Base-by-base conservation (phyloP, 768 basidiomycete genomes). In the Coprinopsis cinerea region DNA sequence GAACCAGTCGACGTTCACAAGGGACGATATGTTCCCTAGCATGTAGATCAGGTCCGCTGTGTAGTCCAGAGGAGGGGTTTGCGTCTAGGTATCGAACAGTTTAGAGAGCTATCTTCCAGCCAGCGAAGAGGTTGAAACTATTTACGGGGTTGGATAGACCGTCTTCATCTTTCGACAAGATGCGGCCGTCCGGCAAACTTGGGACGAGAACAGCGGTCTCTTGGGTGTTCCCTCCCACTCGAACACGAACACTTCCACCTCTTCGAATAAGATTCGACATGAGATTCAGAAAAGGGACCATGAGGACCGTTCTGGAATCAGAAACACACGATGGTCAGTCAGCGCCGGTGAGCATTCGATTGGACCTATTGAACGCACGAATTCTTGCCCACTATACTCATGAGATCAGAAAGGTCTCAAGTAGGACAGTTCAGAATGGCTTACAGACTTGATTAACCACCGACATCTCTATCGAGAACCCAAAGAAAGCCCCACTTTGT, bases 181-280 rank as follows among this genome's bases (percentile, higher is more conserved):
- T 59, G n/a, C 54, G 63, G 20, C 67, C 69, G 54, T 78, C 69
- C 0, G 74, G 61, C 4, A 81, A 71, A 28, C 68, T 69, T 37
- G 70, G 70, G 4, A 79, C 78, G 57, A 80, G 61, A 3, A 67
- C 63, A 5, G 80, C 82, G 4, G 70, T 74, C 51, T 92, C 88
- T 60, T 90, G 89, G 0, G 83, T 82, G 64, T 90, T 91, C 30
- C 88, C 88, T 23, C 88, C 88, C 1, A 90, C 69, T 36, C 89
- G 78, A 22, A 89, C 67, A 11, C 76, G 67, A 6, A 87, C 82
- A 1, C 64, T 62, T 0, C 86, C 86, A 3, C 76, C 77, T 22
- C 88, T 75, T 52, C 77, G 72, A 43, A 70, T 70, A 3, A 92
- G 68, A 55, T 85, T 84, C 7, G 80, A 70, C 67, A 92, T 77